Base-by-base conservation (phyloP, 805 yeast species). In the Priceomyces melissophilus region DNA sequence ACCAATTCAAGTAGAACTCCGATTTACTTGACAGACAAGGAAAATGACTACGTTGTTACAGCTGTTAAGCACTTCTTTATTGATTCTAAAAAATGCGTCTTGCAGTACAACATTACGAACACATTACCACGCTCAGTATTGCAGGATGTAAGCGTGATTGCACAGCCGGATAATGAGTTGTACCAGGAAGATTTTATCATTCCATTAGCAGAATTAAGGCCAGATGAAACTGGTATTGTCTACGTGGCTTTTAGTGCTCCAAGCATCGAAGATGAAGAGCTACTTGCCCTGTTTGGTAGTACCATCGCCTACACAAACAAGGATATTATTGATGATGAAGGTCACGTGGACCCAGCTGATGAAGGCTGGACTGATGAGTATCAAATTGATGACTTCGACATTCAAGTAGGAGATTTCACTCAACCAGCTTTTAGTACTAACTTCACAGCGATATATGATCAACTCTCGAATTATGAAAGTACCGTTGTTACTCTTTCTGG, bases 341-440 rank as follows among this genome's bases (percentile, higher is more conserved):
- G 82, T 14, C 78, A 75, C 46, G 76, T 84, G 38, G 76, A 75
- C 44, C 83, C 77, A 35, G 80, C 76, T 37, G 83, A 71, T 40
- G 95, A 84, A 49, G 97, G 96, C 12, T 87, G 83, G 75, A 85
- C 84, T 49, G 98, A 93, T 63, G 96, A 90, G 64, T 93, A 91
- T 65, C 93, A 84, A 60, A 78, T 93, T 49, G 97, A 88, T 63
- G 84, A 83, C 43, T 71, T 89, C 54, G 80, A 78, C 43, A 60
- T 91, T 41, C 65, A 66, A 6, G 81, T 93, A 8, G 96, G 96
- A 29, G 97, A 89, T 60, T 91, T 81, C 64, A 73, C 88, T 43
- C 65, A 70, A 40, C 95, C 96, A 39, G 72, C 88, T 16, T 87
- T 79, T 60, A 78, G 83, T 47, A 87, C 93, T 32, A 79, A 82